Base-by-base conservation (phyloP, 352 stramenopile genomes). In the Phytopythium vexans region DNA sequence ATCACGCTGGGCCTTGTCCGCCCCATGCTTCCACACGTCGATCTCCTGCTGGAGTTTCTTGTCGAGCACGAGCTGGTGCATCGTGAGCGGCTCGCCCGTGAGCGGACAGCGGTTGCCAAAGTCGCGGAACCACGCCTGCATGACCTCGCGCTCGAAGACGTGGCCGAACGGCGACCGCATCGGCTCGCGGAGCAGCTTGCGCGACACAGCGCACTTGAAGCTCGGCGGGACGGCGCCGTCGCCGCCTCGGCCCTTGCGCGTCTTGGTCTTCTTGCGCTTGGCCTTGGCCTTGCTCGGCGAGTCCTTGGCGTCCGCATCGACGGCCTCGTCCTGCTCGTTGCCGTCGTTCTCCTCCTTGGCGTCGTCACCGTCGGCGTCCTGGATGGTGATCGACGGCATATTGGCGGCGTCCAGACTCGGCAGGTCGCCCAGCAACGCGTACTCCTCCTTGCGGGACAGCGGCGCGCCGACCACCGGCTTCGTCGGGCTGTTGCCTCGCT, bases 91-190 rank as follows among this genome's bases (percentile, higher is more conserved):
- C 58, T 94, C 70, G 3, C 77, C 80, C 2, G 80, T 90, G 21
- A 92, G 55, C 32, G 82, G 84, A 40, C 82, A 94, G 15, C 82
- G 77, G 43, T 92, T 92, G 42, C 82, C 84, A 59, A 92, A 94
- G 56, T 92, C 79, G 31, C 75, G 74, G 36, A 92, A 88, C 82
- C 84, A 92, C 10, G 73, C 72, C 49, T 94, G 77, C 45, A 94
- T 82, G 15, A 92, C 77, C 31, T 82, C 68, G 7, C 75, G 70
- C 54, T 94, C 81, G 56, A 89, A 92, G 3, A 91, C 72, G 48
- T 94, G 84, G 4, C 84, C 77, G 42, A 79, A 88, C 6, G 84
- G 84, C 50, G 79, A 91, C 34, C 81, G 70, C 54, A 94, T 40
- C 3, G 79, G 79, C 6, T 89, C 62, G 39, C 85, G 77, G 40